Conservation (phyloP, 306 rosid genomes). For the Astragalus glycyphyllos region DNA sequence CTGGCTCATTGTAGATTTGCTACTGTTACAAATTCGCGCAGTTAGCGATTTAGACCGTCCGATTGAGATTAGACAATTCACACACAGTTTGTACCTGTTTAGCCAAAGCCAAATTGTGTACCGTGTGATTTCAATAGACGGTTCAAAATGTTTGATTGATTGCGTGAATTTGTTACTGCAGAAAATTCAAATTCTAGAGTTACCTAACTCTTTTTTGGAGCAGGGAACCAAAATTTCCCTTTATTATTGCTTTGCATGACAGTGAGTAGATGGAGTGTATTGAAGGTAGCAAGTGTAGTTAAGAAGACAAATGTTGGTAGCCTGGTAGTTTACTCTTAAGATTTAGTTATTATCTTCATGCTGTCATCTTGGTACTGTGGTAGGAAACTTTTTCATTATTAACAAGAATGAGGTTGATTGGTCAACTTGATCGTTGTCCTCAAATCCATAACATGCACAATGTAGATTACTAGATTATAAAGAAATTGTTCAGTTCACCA, state of each 20-base stretch:
- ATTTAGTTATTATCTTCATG: not conserved
- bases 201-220: not conserved
- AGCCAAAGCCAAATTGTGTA: too few species aligned
- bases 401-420: not conserved
- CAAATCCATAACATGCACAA: too few species aligned
- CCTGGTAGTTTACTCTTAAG: not conserved
- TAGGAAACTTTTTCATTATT: not conserved
- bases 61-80: too few species aligned
- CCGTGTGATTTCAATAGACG: too few species aligned
- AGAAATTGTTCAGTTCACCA: not conserved
- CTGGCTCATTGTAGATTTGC: too few species aligned
- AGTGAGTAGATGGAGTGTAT: not conserved
- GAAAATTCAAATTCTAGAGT: not conserved
- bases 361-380: not conserved
- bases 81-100: too few species aligned
- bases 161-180: too few species aligned
- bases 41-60: too few species aligned
- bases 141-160: too few species aligned
- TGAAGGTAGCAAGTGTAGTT: constrained; percentile 5
- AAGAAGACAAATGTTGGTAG: not conserved
- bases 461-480: not conserved
- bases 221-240: constrained; percentile 24
- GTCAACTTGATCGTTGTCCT: not conserved
- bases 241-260: not conserved
- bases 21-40: too few species aligned